phyloP scores from a whole-genome alignment of 345 rosid species.

The Trapa incisa region DNA sequence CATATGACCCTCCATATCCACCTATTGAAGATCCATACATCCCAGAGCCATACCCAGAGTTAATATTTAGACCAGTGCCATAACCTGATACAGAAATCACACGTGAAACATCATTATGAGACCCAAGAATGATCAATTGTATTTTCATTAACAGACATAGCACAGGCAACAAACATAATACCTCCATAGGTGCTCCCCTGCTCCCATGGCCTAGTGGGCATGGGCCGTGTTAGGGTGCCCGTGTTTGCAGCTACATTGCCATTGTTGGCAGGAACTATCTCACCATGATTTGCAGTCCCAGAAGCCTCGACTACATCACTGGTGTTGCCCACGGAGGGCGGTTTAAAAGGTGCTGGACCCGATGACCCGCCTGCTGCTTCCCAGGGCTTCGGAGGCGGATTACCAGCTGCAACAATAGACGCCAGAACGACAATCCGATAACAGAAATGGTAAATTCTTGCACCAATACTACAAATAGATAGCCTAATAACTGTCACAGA shows the following conservation, averaged over 20 bases:
- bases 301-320: conserved; percentile 91
- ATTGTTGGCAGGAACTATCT: conserved; percentile 40
- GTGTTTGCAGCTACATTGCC: conserved; percentile 31
- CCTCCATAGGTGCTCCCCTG: conserved; percentile 56
- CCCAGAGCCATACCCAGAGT: conserved; percentile 68
- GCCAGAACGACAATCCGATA: background rate
- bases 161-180: background rate
- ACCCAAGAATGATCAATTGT: background rate
- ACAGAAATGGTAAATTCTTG: background rate
- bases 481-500: too few relatives aligned
- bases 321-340: conserved; percentile 77
- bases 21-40: conserved; percentile 46
- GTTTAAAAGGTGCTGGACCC: conserved; percentile 82
- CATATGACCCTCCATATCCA: conserved; percentile 38
- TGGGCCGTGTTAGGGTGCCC: conserved; percentile 49
- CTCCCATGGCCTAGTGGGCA: conserved; percentile 72
- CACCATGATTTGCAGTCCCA: conserved; percentile 87
- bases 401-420: conserved; percentile 26
- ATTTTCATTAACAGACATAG: background rate
- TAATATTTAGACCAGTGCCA: conserved; percentile 50
- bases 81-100: conserved; percentile 38
- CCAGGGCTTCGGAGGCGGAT: conserved; percentile 86
- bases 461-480: too few relatives aligned
- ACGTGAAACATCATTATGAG: background rate
- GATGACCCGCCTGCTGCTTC: conserved; percentile 58